These are phyloP conservation scores for Chrysoporthe cubensis DNA, from an alignment of 2,329 filamentous ascomycete species.

Conservation along the genomic window DNA sequence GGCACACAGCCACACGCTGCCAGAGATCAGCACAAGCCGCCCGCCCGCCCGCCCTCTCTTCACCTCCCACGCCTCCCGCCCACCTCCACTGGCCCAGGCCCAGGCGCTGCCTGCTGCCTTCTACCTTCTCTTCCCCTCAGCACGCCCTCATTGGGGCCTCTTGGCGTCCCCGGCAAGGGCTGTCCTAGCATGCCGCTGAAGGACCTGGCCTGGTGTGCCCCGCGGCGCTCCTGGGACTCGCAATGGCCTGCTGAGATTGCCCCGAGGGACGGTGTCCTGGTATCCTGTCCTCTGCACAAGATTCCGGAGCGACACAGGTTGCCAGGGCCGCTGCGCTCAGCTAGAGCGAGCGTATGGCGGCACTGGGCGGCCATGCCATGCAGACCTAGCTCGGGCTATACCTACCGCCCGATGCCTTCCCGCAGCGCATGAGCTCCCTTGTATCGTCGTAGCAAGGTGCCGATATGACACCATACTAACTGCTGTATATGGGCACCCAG, in stretches of 20 bases:
- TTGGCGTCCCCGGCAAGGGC: neutral
- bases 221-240: neutral
- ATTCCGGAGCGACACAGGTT: too few relatives aligned
- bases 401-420: too few relatives aligned
- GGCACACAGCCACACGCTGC: slow-evolving; percentile 2
- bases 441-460: too few relatives aligned
- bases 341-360: too few relatives aligned
- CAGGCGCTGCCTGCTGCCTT: neutral
- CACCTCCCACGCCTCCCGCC: neutral
- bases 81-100: neutral
- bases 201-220: neutral
- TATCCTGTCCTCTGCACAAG: too few relatives aligned
- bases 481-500: neutral
- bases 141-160: neutral
- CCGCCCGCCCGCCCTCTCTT: neutral
- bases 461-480: too few relatives aligned
- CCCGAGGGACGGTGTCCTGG: too few relatives aligned
- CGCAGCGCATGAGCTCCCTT: too few relatives aligned
- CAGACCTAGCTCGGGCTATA: too few relatives aligned
- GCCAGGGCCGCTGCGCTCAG: too few relatives aligned
- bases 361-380: too few relatives aligned
- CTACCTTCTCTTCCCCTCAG: neutral
- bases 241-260: neutral
- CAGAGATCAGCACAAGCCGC: neutral
- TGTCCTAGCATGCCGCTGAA: neutral